Conservation (phyloP, 345 rosid genomes). For the Populus alba region DNA sequence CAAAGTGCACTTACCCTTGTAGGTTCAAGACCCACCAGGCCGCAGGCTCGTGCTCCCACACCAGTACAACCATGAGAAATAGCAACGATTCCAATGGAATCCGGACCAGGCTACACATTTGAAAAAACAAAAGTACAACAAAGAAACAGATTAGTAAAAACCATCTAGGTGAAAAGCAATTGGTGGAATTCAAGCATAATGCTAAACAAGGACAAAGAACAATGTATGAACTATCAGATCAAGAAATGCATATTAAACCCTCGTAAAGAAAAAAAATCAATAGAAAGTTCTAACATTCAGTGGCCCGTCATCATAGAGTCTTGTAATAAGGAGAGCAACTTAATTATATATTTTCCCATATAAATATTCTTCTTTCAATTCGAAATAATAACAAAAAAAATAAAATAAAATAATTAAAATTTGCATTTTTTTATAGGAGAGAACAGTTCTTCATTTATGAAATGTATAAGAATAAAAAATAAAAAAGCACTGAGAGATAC, state of each 20-base stretch:
- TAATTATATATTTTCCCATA: not conserved
- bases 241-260: not conserved
- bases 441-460: not conserved
- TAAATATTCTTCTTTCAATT: not conserved
- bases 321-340: not conserved
- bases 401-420: not conserved
- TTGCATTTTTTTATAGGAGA: not conserved
- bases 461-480: not conserved
- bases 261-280: not conserved
- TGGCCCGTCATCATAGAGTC: not conserved
- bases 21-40: conserved; percentile 99
- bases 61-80: conserved; percentile 99
- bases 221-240: not conserved
- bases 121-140: not conserved
- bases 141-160: not conserved
- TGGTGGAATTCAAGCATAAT: not conserved
- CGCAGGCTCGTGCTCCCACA: conserved; percentile 99
- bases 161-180: not conserved
- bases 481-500: conserved; percentile 35
- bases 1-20: conserved; percentile 70
- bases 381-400: not conserved
- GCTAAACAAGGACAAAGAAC: not conserved
- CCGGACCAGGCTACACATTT: conserved; percentile 98
- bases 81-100: conserved; percentile 99
- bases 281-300: not conserved